These are phyloP conservation scores for Pelargonium nanum DNA, from an alignment of 345 rosid genomes.

Conservation along the genomic window DNA sequence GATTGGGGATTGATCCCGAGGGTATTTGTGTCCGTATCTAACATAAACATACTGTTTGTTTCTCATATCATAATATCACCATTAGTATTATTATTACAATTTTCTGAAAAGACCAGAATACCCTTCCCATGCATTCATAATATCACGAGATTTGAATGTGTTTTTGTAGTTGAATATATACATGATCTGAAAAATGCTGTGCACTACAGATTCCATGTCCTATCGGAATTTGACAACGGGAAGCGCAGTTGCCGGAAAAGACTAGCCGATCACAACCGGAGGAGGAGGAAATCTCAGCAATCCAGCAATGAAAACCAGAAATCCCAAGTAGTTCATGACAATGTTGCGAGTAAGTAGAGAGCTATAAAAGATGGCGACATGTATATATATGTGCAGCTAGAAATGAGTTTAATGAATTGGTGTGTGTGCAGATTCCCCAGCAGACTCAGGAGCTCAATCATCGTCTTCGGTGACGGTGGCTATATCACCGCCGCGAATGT, in stretches of 20 bases:
- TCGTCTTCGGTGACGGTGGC: slow-evolving; percentile 51
- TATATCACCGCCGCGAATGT: slow-evolving; percentile 57
- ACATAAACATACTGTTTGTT: slow-evolving; percentile 7
- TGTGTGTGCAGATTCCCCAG: slow-evolving; percentile 35
- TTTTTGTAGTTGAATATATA: not conserved
- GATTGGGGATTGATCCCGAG: slow-evolving; percentile 40
- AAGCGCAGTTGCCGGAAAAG: slow-evolving; percentile 95
- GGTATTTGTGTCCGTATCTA: slow-evolving; percentile 39
- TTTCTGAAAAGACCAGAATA: not conserved
- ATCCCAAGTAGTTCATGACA: slow-evolving; percentile 28
- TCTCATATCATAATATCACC: not conserved
- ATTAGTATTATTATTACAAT: not conserved
- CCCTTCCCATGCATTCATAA: not conserved
- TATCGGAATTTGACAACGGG: slow-evolving; percentile 89
- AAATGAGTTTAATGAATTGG: not conserved
- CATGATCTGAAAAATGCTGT: not conserved
- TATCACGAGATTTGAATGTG: not conserved
- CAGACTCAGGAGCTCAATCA: slow-evolving; percentile 49
- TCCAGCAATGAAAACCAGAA: slow-evolving; percentile 32
- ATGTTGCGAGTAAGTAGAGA: slow-evolving; percentile 22
- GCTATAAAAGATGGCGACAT: not conserved
- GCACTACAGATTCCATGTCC: slow-evolving; percentile 66
- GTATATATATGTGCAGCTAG: not conserved
- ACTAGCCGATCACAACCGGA: slow-evolving; percentile 92
- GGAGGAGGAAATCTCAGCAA: slow-evolving; percentile 71